Conservation (phyloP, 2,329 filamentous ascomycete genomes). For the Thelonectria rubi region DNA sequence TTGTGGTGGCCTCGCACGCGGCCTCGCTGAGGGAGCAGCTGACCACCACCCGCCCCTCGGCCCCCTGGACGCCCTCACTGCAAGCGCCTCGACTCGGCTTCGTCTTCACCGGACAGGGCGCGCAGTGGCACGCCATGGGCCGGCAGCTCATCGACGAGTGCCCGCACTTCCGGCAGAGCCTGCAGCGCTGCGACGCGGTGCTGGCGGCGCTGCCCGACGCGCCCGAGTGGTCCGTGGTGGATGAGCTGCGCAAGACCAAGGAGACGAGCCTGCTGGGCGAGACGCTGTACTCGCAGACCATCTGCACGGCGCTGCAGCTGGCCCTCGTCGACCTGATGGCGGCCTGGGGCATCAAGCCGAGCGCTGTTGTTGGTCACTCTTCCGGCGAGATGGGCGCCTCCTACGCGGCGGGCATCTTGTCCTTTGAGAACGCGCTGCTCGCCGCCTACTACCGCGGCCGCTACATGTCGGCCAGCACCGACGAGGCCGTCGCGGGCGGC, state of each 20-base stretch:
- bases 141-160: conserved; percentile 37
- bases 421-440: conserved; percentile 44
- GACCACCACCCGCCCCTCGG: conserved; percentile 24
- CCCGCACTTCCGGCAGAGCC: conserved; percentile 42
- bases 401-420: conserved; percentile 49
- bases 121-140: conserved; percentile 41
- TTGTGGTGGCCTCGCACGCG: conserved; percentile 34
- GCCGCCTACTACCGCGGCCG: conserved; percentile 42
- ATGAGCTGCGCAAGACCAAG: conserved; percentile 46
- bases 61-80: conserved; percentile 32
- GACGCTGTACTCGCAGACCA: conserved; percentile 47
- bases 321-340: conserved; percentile 49
- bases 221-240: conserved; percentile 42
- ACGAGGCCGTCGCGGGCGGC: conserved; percentile 40
- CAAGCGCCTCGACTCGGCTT: conserved; percentile 32
- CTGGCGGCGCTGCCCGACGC: conserved; percentile 36
- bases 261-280: conserved; percentile 32
- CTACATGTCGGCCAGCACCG: conserved; percentile 44
- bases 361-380: conserved; percentile 52
- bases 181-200: conserved; percentile 42
- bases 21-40: conserved; percentile 29
- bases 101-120: conserved; percentile 42
- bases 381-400: conserved; percentile 56
- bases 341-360: conserved; percentile 48
- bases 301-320: conserved; percentile 53